Conservation (phyloP, 257 asterid species). For the Solanum appendiculatum region DNA sequence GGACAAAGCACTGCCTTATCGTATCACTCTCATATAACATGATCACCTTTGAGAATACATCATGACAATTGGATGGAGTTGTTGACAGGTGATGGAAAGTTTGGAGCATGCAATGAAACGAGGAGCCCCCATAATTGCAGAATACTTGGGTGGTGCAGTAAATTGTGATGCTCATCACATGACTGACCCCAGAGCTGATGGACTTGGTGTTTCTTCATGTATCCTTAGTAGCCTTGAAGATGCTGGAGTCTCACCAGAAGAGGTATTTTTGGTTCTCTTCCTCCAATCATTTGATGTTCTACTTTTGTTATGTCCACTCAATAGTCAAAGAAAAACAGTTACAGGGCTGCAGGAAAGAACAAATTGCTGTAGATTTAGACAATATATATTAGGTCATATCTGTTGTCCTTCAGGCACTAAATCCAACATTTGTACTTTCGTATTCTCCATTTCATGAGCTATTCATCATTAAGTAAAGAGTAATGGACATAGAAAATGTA, state of each 20-base stretch:
- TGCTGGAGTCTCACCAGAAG: constrained; percentile 91
- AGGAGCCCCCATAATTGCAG: constrained; percentile 85
- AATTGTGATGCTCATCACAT: constrained; percentile 94
- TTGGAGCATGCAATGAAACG: constrained; percentile 90
- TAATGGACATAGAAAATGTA: neutral
- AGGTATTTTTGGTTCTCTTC: constrained; percentile 35
- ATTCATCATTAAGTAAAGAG: neutral
- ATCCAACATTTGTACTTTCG: neutral
- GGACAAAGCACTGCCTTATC: neutral
- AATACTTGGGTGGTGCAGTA: constrained; percentile 90
- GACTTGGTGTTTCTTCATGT: constrained; percentile 92
- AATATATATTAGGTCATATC: neutral
- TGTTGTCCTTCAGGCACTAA: neutral
- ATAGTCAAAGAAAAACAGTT: neutral
- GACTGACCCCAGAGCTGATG: constrained; percentile 96
- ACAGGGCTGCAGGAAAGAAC: neutral
- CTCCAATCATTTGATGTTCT: neutral
- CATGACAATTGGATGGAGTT: neutral
- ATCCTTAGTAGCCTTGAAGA: constrained; percentile 67
- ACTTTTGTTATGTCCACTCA: neutral
- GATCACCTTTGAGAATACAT: neutral
- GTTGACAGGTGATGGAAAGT: constrained; percentile 84
- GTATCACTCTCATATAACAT: neutral
- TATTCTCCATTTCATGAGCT: neutral
- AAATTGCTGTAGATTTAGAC: neutral